Evolutionary conservation across 768 basidiomycete genomes (phyloP), one percentile per base, ranked within the genome.

Genomic region (Lentinula guzmanii): DNA sequence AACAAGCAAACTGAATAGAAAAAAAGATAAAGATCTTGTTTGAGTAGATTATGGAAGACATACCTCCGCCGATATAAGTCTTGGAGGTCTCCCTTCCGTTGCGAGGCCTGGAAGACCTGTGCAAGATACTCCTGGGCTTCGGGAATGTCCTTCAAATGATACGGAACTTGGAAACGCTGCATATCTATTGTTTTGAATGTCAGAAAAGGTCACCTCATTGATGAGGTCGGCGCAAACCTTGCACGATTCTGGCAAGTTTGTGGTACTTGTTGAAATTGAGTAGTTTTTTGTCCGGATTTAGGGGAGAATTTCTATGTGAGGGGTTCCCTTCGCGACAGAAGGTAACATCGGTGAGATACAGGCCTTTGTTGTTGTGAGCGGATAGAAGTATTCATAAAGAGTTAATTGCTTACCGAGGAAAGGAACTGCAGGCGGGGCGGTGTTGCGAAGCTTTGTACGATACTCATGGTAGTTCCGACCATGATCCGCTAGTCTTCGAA

Each of bases 221-320:
- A 33, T 28, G 13, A 1, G 4, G 18, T 28, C 43, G 41, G 37
- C 0, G 56, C 74, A 68, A 65, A 84, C 91, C 91, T 77, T 91
- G 87, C 48, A 94, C 82, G 66, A 96, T 93, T 68, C 87, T 81
- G 37, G 89, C 89, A 62, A 95, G 81, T 70, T 93, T 96, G 69
- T 91, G 90, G 68, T 97, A 98, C 73, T 97, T 96, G 74, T 95
- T 96, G 69, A 97, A 95, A 74, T 99, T 99, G 70, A 98, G 81
- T 42, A 99, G 75, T 67, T 86, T 90, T 74, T 91, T 87, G 62
- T 82, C 82, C 1, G 89, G 79, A 58, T 86, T 86, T 61, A 84
- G 72, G 0, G 94, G 91, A 5, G 95, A 91, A 15, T 86, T 82
- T 65, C 96, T 83, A 66, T 89, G 79, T 13, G 91, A 89, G 15